phyloP scores from a whole-genome alignment of 306 rosid genomes.

The Castanea mollissima region DNA sequence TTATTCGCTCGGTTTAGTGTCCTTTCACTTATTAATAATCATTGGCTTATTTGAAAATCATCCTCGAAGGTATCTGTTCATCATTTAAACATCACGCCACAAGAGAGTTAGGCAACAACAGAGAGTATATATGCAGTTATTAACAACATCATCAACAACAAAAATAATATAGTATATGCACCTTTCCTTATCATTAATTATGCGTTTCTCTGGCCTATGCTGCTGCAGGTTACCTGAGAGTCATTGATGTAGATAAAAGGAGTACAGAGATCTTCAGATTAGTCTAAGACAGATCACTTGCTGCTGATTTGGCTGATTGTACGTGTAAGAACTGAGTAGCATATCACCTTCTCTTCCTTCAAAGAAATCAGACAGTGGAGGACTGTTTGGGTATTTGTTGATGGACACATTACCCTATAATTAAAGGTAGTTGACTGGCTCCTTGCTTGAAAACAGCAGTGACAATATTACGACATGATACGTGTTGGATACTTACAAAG shows the following conservation, averaged over 20 bases:
- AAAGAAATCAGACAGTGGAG: background rate
- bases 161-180: background rate
- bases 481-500: background rate
- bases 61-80: background rate
- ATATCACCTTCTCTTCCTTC: slow-evolving; percentile 8
- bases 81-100: background rate
- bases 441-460: background rate
- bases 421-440: background rate
- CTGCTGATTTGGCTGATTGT: slow-evolving; percentile 9
- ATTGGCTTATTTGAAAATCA: background rate
- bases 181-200: background rate
- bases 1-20: background rate
- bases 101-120: background rate
- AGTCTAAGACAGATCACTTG: background rate
- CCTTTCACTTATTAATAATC: background rate
- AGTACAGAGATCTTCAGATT: slow-evolving; percentile 11
- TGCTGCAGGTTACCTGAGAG: slow-evolving; percentile 87
- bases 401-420: background rate
- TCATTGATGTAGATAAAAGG: slow-evolving; percentile 45
- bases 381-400: background rate
- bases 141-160: background rate
- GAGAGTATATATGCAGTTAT: background rate
- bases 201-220: slow-evolving; percentile 20
- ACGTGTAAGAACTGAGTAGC: background rate
- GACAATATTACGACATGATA: background rate